Percentiles rank a stretch among this genome's conserved stretches.
Conservation (phyloP, 768 basidiomycete species). For the Lactarius sanguifluus region DNA sequence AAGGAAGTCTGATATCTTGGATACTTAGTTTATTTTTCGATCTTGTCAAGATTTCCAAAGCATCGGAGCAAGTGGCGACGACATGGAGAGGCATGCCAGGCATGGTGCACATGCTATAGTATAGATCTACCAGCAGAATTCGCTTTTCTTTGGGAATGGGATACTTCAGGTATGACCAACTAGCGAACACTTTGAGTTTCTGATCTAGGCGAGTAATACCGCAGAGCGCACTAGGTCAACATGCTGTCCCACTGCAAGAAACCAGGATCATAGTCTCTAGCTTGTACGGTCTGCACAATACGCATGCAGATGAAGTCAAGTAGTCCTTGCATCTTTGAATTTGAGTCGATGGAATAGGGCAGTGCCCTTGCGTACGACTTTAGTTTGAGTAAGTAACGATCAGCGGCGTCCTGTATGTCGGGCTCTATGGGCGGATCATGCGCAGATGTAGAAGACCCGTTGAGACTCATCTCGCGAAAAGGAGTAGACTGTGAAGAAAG, state of each 20-base stretch:
- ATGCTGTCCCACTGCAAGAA: slow-evolving; percentile 79
- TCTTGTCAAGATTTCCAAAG: slow-evolving; percentile 55
- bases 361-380: slow-evolving; percentile 61
- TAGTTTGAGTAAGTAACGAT: slow-evolving; percentile 57
- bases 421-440: slow-evolving; percentile 39
- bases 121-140: slow-evolving; percentile 71
- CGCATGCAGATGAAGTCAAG: slow-evolving; percentile 71
- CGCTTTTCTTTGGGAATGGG: slow-evolving; percentile 81
- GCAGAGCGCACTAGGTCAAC: slow-evolving; percentile 59
- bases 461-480: slow-evolving; percentile 20
- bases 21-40: slow-evolving; percentile 76
- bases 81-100: slow-evolving; percentile 74
- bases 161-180: slow-evolving; percentile 83
- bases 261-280: slow-evolving; percentile 80
- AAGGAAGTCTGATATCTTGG: slow-evolving; percentile 77
- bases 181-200: slow-evolving; percentile 36
- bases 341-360: slow-evolving; percentile 76
- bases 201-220: slow-evolving; percentile 18
- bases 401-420: slow-evolving; percentile 39
- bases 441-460: slow-evolving; percentile 29
- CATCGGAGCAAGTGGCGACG: slow-evolving; percentile 65
- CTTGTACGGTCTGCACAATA: slow-evolving; percentile 70
- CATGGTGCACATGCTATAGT: slow-evolving; percentile 71
- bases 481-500: slow-evolving; percentile 4
- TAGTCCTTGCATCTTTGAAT: slow-evolving; percentile 71